Conservation (phyloP, 1,284 basidiomycete species). For the Ganoderma meredithae region DNA sequence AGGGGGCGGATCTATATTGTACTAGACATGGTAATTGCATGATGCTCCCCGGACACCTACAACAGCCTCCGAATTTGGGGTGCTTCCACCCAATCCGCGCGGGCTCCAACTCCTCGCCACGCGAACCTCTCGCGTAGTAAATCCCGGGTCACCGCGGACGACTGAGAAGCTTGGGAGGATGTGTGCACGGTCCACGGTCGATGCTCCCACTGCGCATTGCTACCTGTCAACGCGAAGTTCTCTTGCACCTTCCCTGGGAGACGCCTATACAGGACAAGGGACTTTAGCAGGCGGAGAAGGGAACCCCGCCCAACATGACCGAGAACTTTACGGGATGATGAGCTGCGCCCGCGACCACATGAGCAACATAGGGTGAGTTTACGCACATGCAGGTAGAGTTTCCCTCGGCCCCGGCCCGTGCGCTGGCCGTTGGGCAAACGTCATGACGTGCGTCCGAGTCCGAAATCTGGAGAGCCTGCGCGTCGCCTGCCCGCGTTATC, state of each 20-base stretch:
- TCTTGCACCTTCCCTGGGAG: neutral
- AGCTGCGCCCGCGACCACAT: conserved; percentile 4
- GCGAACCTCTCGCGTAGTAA: neutral
- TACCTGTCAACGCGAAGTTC: neutral
- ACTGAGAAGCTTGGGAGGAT: neutral
- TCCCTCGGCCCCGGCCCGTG: neutral
- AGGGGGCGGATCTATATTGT: conserved; percentile 14
- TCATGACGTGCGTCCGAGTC: conserved; percentile 1
- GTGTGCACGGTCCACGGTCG: neutral
- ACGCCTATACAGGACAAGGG: neutral
- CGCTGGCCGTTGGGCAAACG: neutral
- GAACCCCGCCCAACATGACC: neutral
- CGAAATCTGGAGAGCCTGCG: conserved; percentile 1
- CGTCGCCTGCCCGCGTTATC: conserved; percentile 16
- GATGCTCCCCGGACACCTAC: conserved; percentile 4
- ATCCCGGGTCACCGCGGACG: neutral
- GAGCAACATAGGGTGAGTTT: neutral
- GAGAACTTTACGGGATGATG: conserved; percentile 1
- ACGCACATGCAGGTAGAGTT: neutral
- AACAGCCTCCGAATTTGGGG: neutral
- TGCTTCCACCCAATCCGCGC: neutral
- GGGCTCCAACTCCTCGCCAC: neutral
- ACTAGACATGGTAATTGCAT: conserved; percentile 27
- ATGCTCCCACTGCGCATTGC: conserved; percentile 4
- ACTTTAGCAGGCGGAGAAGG: neutral